These are phyloP conservation scores for Xylariaceae sp. DNA, from an alignment of 2,329 filamentous ascomycete genomes.

Conservation along the genomic window DNA sequence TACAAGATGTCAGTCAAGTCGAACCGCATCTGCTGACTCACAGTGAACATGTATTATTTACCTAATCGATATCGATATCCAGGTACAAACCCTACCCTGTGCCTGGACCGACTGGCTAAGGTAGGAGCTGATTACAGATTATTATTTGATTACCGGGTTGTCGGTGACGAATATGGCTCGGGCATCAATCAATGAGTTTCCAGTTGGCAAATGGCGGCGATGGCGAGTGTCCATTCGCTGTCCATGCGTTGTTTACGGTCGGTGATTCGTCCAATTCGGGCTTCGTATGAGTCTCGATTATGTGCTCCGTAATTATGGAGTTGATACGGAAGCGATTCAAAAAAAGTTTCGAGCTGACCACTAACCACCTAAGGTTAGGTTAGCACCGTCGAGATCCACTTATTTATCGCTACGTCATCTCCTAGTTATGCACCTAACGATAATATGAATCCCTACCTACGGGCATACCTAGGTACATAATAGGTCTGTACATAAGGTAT, in stretches of 20 bases:
- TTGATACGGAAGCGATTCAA: too few relatives aligned
- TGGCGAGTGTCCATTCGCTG: neutral
- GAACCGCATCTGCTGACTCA: conserved; percentile 3
- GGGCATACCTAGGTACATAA: too few relatives aligned
- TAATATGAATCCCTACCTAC: neutral
- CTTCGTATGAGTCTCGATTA: neutral
- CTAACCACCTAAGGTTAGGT: too few relatives aligned
- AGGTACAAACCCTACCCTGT: too few relatives aligned
- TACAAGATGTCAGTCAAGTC: too few relatives aligned
- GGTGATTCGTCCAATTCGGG: conserved; percentile 1
- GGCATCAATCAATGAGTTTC: neutral
- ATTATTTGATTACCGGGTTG: neutral
- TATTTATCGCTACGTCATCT: neutral
- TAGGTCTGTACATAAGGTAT: too few relatives aligned
- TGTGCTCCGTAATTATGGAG: too few relatives aligned
- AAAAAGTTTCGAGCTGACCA: too few relatives aligned
- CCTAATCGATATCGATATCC: too few relatives aligned
- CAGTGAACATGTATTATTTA: neutral
- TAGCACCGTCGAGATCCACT: too few relatives aligned
- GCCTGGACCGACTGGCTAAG: too few relatives aligned
- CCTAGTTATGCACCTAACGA: neutral
- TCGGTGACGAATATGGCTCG: neutral
- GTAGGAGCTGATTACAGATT: too few relatives aligned
- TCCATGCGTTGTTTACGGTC: neutral
- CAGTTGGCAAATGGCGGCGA: neutral